Evolutionary conservation across 306 rosid species (phyloP), one percentile per base, ranked within the genome.

Genomic region (Chamaecrista fasciculata): DNA sequence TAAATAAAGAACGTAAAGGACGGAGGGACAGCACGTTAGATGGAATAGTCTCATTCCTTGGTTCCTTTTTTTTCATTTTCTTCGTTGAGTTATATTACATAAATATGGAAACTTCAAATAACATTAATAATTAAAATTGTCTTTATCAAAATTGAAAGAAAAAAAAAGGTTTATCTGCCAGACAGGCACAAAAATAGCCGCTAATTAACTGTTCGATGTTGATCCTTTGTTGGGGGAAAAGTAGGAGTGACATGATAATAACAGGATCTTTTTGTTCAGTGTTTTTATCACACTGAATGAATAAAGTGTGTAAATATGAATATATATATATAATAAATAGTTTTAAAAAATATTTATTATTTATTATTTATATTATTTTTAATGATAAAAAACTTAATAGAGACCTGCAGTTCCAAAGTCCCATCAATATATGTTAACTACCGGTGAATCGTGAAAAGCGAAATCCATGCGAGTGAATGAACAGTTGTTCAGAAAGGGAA

Each of bases 321-420:
- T n/a, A n/a, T n/a, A n/a, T n/a, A n/a, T n/a, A n/a, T n/a, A n/a
- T n/a, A n/a, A n/a, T n/a, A n/a, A n/a, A n/a, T n/a, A n/a, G n/a
- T n/a, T n/a, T n/a, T n/a, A n/a, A n/a, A n/a, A n/a, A n/a, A n/a
- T n/a, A n/a, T n/a, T n/a, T n/a, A n/a, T n/a, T n/a, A n/a, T n/a
- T n/a, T n/a, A n/a, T n/a, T n/a, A n/a, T n/a, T n/a, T n/a, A n/a
- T n/a, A n/a, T n/a, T n/a, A n/a, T n/a, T n/a, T n/a, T n/a, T n/a
- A n/a, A n/a, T n/a, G n/a, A n/a, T n/a, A n/a, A n/a, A n/a, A n/a
- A n/a, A n/a, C n/a, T n/a, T n/a, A n/a, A n/a, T n/a, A n/a, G n/a
- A n/a, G 10, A 48, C 1, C 42, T 59, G 71, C 61, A 12, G 70
- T 65, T 75, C 82, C 77, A 0, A 64, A 36, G 83, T 82, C 80